A percentile compares a stretch with the other conserved stretches of the same genome.
Evolutionary conservation across 306 rosid species (phyloP).

Genomic region (Trifolium repens): DNA sequence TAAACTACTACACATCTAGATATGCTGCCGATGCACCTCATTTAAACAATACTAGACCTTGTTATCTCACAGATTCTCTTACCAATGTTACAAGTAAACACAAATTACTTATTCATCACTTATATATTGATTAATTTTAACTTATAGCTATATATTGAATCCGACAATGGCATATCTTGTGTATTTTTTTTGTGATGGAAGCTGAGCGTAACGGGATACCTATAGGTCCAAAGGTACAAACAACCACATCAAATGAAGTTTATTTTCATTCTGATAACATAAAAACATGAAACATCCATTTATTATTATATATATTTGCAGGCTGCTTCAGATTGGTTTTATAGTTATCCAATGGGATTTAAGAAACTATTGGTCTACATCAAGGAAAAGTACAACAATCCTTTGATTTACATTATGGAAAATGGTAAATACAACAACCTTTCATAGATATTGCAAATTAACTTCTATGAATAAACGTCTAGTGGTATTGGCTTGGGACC

Average conservation of each 20-base stretch:
- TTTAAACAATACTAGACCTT: not conserved
- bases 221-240: slow-evolving; percentile 57
- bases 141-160: not conserved
- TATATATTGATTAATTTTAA: not conserved
- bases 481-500: too few species aligned
- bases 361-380: slow-evolving; percentile 46
- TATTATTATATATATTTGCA: slow-evolving; percentile 30
- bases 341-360: slow-evolving; percentile 59
- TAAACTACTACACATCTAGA: slow-evolving; percentile 64
- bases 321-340: slow-evolving; percentile 61
- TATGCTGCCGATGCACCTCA: slow-evolving; percentile 48
- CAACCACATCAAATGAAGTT: not conserved
- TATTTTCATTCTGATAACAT: not conserved
- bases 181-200: not conserved
- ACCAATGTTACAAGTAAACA: slow-evolving; percentile 47
- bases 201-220: slow-evolving; percentile 51
- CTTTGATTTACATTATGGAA: slow-evolving; percentile 64
- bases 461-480: not conserved
- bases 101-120: not conserved
- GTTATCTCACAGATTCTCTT: slow-evolving; percentile 47
- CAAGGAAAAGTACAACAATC: slow-evolving; percentile 55
- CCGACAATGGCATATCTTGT: not conserved
- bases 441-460: not conserved
- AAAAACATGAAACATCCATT: not conserved
- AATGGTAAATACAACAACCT: slow-evolving; percentile 50